phyloP scores from a whole-genome alignment of 345 rosid genomes.

The Lepidium africanum region DNA sequence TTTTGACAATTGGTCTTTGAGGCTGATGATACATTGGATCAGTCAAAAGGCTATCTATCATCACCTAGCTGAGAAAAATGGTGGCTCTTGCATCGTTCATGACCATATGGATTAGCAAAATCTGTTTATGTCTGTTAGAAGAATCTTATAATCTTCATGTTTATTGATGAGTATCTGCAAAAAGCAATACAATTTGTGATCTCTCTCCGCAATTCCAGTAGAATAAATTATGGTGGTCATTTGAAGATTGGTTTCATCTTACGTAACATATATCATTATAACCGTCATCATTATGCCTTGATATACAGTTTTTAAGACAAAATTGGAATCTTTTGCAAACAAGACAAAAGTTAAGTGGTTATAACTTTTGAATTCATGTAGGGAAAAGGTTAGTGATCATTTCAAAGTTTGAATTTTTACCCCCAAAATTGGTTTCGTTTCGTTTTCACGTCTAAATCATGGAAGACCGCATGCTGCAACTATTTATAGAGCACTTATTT shows the following conservation, averaged over 20 bases:
- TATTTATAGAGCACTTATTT: constrained; percentile 19
- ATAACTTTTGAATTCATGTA: constrained; percentile 1
- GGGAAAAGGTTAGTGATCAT: constrained; percentile 15
- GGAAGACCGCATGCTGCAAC: constrained; percentile 16
- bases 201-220: constrained; percentile 2
- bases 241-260: constrained; percentile 10
- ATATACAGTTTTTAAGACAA: background rate
- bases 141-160: background rate
- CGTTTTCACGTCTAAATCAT: constrained; percentile 26
- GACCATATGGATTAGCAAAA: background rate
- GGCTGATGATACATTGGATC: background rate
- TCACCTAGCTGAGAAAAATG: background rate
- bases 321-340: constrained; percentile 5
- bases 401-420: constrained; percentile 22
- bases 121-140: background rate
- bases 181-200: background rate
- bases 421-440: constrained; percentile 1
- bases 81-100: background rate
- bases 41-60: background rate
- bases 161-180: background rate
- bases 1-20: background rate
- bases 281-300: background rate
- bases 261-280: constrained; percentile 4
- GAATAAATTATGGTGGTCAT: background rate
- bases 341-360: constrained; percentile 11